phyloP scores from a whole-genome alignment of 2,329 filamentous ascomycete genomes.

The Arthrobotrys sinensis region DNA sequence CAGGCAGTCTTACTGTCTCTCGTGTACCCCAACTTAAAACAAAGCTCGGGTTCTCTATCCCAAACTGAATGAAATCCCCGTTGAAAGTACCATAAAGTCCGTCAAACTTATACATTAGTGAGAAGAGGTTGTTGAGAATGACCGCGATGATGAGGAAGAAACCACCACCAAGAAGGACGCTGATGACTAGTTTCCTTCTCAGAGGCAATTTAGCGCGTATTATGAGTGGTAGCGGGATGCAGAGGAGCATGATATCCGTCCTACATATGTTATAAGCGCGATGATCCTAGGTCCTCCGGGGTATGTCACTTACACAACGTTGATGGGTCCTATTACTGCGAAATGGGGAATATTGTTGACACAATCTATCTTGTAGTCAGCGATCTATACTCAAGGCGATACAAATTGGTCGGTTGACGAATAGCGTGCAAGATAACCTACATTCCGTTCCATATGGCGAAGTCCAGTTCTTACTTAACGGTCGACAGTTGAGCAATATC shows the following conservation, averaged over 20 bases:
- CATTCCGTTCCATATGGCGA: slow-evolving; percentile 53
- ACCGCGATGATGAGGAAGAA: slow-evolving; percentile 57
- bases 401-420: no score
- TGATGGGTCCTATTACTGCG: slow-evolving; percentile 49
- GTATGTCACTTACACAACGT: slow-evolving; percentile 38
- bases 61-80: slow-evolving; percentile 44
- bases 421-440: background rate
- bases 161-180: slow-evolving; percentile 46
- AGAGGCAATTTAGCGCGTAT: slow-evolving; percentile 40
- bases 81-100: slow-evolving; percentile 50
- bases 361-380: slow-evolving; percentile 27
- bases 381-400: background rate
- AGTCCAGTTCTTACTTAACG: slow-evolving; percentile 59
- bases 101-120: slow-evolving; percentile 58
- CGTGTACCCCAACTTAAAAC: slow-evolving; percentile 58
- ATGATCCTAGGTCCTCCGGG: background rate
- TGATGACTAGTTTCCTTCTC: slow-evolving; percentile 46
- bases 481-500: slow-evolving; percentile 59
- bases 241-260: slow-evolving; percentile 58
- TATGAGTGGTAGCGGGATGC: slow-evolving; percentile 56
- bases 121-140: slow-evolving; percentile 59
- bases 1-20: slow-evolving; percentile 42
- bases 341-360: slow-evolving; percentile 59
- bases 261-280: slow-evolving; percentile 7
- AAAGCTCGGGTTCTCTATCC: slow-evolving; percentile 56